Evolutionary conservation across 1,139 yeast genomes (phyloP), one percentile per base, ranked within the genome.

Genomic region (Yamadazyma dushanensis): DNA sequence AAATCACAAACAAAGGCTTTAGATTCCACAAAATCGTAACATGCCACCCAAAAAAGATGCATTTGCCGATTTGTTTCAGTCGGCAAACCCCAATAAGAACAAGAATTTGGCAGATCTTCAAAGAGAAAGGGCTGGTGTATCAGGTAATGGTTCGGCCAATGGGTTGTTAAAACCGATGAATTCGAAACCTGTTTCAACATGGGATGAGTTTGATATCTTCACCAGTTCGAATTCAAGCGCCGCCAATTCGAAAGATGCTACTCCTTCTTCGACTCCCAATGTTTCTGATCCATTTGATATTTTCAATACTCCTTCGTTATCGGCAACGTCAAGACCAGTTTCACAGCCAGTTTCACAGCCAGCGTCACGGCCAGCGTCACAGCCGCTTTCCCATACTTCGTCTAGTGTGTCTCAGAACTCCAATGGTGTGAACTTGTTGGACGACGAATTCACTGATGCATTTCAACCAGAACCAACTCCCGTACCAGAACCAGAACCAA

Each of bases 11-110:
- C n/a, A n/a, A n/a, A n/a, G n/a, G n/a, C n/a, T n/a, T n/a, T n/a
- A n/a, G n/a, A n/a, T n/a, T n/a, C n/a, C n/a, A n/a, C n/a, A n/a
- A n/a, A n/a, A n/a, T n/a, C n/a, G n/a, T n/a, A n/a, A n/a, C n/a
- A n/a, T n/a, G n/a, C 71, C 73, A 14, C 70, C 71, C 5, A 66
- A 67, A 50, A 66, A 66, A 45, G 76, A 70, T 55, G 75, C 70
- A 8, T 70, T 70, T 57, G 73, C 76, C 3, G 75, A 70, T 45
- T 59, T 70, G 29, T 70, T 70, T 41, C 70, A 52, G 47, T 56
- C 67, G 16, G 73, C 73, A 2, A 56, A 46, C 35, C 11, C 51
- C 16, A 40, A 40, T 28, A 33, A 41, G 22, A 40, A 32, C 20
- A 45, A 35, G 30, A 47, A 40, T 15, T 25, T 46, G 23, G 34